These are phyloP conservation scores for Pilasporangium apinafurcum DNA, from an alignment of 352 stramenopile genomes.

Conservation along the genomic window DNA sequence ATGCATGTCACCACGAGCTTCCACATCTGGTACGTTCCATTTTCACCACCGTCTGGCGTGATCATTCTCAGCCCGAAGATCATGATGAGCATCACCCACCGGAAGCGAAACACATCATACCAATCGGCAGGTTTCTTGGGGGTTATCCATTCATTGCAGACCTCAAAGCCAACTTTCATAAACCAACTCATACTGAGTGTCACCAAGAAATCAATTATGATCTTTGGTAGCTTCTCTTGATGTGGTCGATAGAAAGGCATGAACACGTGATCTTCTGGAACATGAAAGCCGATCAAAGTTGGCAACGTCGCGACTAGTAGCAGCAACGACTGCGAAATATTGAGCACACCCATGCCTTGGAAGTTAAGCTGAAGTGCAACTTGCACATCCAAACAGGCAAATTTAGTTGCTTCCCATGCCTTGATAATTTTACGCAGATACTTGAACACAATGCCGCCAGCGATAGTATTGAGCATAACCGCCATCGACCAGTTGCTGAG, in stretches of 20 bases:
- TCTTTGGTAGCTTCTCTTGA: constrained; percentile 10
- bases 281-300: constrained; percentile 24
- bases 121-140: constrained; percentile 19
- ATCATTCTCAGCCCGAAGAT: constrained; percentile 22
- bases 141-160: constrained; percentile 25
- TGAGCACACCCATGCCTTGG: constrained; percentile 35
- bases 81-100: constrained; percentile 18
- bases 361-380: constrained; percentile 36
- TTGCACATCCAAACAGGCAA: constrained; percentile 24
- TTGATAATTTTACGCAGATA: constrained; percentile 32
- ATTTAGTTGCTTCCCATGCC: constrained; percentile 22
- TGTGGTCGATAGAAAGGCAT: constrained; percentile 9
- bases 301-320: constrained; percentile 23
- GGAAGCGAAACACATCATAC: constrained; percentile 23
- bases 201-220: constrained; percentile 21
- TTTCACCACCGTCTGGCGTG: constrained; percentile 5
- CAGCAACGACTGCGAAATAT: constrained; percentile 27
- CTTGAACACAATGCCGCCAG: constrained; percentile 28
- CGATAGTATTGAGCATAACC: constrained; percentile 44
- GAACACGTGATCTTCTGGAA: constrained; percentile 17
- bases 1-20: constrained; percentile 11
- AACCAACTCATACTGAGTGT: constrained; percentile 49
- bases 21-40: constrained; percentile 4
- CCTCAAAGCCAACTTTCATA: constrained; percentile 35
- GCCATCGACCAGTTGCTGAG: constrained; percentile 28